Base-by-base conservation (phyloP, 805 yeast species). In the Saccharomycopsis sp. region DNA sequence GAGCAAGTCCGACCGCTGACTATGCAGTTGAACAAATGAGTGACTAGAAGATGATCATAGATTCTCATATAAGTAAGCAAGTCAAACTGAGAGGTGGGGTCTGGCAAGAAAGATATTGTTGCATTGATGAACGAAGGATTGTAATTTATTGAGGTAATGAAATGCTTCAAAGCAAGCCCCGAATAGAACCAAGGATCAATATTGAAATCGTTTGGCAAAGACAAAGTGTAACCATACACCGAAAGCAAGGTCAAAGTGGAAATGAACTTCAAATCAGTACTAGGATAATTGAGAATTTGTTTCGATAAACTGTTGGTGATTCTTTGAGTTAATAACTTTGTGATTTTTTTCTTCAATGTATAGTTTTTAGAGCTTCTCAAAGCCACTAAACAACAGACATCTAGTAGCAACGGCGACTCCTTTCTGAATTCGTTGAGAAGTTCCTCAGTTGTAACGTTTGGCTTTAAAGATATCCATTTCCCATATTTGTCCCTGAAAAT, bases 401-500 rank as follows among this genome's bases (percentile, higher is more conserved):
- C 71, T 19, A 75, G 54, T 12, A 75, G 56, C 15, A 74, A 55
- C 0, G 79, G 69, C 3, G 73, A 68, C 29, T 59, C 64, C n/a
- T 38, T 43, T 12, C 72, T 50, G n/a, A 71, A 57, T 31, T 66
- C 52, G 5, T 56, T 59, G 5, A 73, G 52, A 10, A 75, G 53
- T 20, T 56, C 57, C 8, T 56, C 63, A 0, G 75, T 64, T 1
- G 70, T 50, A 29, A 65, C 52, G 25, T 57, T 56, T 27, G 65
- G 65, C 0, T 78, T 77, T 39, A 74, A 71, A 49, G 74, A 70
- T 4, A 73, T 68, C 80, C 80, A 75, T 30, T 78, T 57, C 1
- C 79, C 79, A 49, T 72, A 74, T 50, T 76, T 65, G 34, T 72
- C 67, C 26, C 75, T 53, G 48, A 74, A 75, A 36, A 69, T 68